Evolutionary conservation across 768 basidiomycete species (phyloP).

Genomic region (Phaeotremella fagi): DNA sequence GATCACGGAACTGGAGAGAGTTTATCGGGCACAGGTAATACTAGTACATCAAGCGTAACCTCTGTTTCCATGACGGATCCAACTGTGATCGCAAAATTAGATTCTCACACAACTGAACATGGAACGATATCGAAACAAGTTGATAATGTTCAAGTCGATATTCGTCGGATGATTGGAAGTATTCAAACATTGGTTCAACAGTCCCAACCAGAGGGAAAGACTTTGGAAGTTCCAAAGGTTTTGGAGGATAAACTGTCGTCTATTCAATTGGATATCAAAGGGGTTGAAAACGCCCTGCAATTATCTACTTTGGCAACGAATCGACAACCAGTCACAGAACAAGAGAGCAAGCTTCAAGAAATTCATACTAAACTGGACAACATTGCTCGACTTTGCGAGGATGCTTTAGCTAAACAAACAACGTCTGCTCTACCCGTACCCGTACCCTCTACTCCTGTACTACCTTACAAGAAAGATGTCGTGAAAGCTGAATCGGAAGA

Average conservation of each 20-base stretch:
- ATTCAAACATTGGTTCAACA: slow-evolving; percentile 13
- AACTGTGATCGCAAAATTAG: slow-evolving; percentile 27
- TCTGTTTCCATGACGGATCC: slow-evolving; percentile 13
- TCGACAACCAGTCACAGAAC: slow-evolving; percentile 1
- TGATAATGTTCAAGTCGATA: slow-evolving; percentile 22
- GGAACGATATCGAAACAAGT: slow-evolving; percentile 20
- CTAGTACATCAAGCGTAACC: slow-evolving; percentile 10
- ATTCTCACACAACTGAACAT: slow-evolving; percentile 28
- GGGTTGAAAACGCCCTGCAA: slow-evolving; percentile 35
- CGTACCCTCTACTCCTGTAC: no score
- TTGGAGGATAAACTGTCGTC: slow-evolving; percentile 28
- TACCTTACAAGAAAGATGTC: not conserved
- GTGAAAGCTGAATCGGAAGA: slow-evolving; percentile 16
- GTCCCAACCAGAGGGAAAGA: not conserved
- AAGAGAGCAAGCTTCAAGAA: slow-evolving; percentile 9
- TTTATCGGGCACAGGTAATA: slow-evolving; percentile 16
- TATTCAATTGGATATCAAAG: slow-evolving; percentile 34
- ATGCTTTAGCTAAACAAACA: slow-evolving; percentile 13
- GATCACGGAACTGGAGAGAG: slow-evolving; percentile 11
- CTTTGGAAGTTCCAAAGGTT: not conserved
- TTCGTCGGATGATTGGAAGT: slow-evolving; percentile 18
- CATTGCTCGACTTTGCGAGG: slow-evolving; percentile 35
- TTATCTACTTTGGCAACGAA: slow-evolving; percentile 19
- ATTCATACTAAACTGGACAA: slow-evolving; percentile 37
- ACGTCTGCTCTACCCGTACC: not conserved